Base-by-base conservation (phyloP, 1,139 yeast species). In the Yamadazyma sp. region DNA sequence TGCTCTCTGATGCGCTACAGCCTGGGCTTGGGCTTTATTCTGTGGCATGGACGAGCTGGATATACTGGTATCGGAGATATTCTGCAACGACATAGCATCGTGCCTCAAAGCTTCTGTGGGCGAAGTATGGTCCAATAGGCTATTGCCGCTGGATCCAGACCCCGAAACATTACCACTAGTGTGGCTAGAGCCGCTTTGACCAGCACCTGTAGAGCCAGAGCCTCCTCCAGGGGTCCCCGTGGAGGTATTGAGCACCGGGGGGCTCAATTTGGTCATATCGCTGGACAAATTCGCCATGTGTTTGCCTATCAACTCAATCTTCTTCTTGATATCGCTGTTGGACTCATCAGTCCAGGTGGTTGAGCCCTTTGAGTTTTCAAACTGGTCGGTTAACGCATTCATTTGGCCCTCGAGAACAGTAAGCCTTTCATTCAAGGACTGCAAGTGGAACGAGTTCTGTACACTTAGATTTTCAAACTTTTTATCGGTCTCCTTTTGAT, bases 341-440 rank as follows among this genome's bases (percentile, higher is more conserved):
- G 40, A 31, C 12, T 17, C 29, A 25, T 12, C 22, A 7, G 17
- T 12, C 5, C 36, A 10, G 2, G 41, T 25, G 5, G 36, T 11
- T 3, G 40, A 26, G 15, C 14, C 27, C 22, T 36, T 35, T 15
- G 27, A 17, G 5, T 24, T 27, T 12, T 26, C 9, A 17, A 36
- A 15, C 17, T 47, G 40, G n/a, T 36, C 9, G 12, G 12, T n/a
- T 29, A 44, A 12, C 8, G 9, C 22, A 5, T 33, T 18, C 4
- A 50, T 30, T 7, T 30, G 33, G 2, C 14, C 23, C 25, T 51
- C 54, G n/a, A 53, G 27, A 3, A 29, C 34, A 5, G 53, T 58
- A 8, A 63, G 36, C 27, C 62, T 47, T 15, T 59, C 64, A 31
- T 54, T 55, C 17, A 63, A 50, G 27, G 54, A 54, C 36, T 59